Conservation (phyloP, 202 grass and related monocot genomes). For the Alloteropsis angusta region DNA sequence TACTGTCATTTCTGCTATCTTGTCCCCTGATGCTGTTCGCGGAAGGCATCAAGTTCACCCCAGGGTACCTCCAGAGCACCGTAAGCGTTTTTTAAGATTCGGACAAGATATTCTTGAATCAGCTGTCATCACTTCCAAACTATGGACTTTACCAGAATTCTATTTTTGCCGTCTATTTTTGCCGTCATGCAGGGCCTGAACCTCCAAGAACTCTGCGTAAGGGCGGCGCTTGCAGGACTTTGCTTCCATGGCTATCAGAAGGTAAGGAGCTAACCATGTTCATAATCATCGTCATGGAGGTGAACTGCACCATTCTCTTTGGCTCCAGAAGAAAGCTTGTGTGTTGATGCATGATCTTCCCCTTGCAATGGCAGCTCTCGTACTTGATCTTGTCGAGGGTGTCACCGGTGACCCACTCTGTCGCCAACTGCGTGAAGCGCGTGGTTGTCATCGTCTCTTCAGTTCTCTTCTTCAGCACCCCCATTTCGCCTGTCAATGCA, state of each 20-base stretch:
- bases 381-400: slow-evolving; percentile 54
- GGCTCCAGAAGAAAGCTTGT: background rate
- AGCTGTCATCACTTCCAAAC: background rate
- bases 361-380: slow-evolving; percentile 30
- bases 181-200: slow-evolving; percentile 53
- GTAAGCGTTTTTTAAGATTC: slow-evolving; percentile 30
- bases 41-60: slow-evolving; percentile 80
- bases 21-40: slow-evolving; percentile 44
- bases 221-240: slow-evolving; percentile 52
- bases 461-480: slow-evolving; percentile 60
- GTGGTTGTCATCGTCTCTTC: slow-evolving; percentile 58
- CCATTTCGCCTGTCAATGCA: slow-evolving; percentile 51
- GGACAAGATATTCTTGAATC: background rate
- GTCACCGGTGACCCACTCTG: slow-evolving; percentile 56
- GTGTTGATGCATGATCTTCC: background rate
- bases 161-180: too few species aligned
- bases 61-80: slow-evolving; percentile 52
- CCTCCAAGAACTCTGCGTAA: slow-evolving; percentile 53
- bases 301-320: background rate
- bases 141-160: background rate
- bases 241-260: slow-evolving; percentile 98
- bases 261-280: slow-evolving; percentile 23
- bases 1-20: slow-evolving; percentile 67
- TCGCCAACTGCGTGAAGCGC: slow-evolving; percentile 63
- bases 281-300: background rate